phyloP scores from a whole-genome alignment of 306 rosid genomes.

The Quercus parvula region DNA sequence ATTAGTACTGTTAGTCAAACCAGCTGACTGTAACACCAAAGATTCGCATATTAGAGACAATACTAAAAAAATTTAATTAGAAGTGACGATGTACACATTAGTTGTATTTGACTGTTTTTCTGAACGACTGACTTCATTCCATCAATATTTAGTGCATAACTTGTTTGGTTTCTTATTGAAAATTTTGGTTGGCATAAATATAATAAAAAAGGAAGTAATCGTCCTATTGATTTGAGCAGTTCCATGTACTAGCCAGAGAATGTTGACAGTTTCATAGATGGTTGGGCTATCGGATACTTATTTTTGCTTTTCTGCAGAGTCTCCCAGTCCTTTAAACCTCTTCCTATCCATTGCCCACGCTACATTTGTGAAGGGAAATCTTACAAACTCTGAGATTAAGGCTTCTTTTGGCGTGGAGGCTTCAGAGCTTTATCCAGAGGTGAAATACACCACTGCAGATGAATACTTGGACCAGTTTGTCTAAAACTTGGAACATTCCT shows the following conservation, averaged over 20 bases:
- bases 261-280: no score
- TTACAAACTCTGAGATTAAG: slow-evolving; percentile 23
- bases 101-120: no score
- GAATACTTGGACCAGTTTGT: slow-evolving; percentile 35
- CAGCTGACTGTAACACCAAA: no score
- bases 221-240: not conserved
- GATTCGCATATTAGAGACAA: no score
- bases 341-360: slow-evolving; percentile 22
- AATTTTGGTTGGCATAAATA: no score
- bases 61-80: no score
- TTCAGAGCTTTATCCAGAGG: slow-evolving; percentile 45
- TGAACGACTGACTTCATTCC: no score
- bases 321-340: slow-evolving; percentile 30
- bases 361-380: slow-evolving; percentile 28
- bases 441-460: slow-evolving; percentile 29
- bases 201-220: no score
- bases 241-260: no score
- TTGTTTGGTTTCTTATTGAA: no score
- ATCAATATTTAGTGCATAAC: no score
- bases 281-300: not conserved
- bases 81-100: no score
- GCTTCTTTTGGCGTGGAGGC: slow-evolving; percentile 37
- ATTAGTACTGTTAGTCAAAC: not conserved
- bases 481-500: not conserved
- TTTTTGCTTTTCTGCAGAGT: slow-evolving; percentile 17